Evolutionary conservation across 208 protist species (phyloP).

Genomic region (Trypanosoma mega): DNA sequence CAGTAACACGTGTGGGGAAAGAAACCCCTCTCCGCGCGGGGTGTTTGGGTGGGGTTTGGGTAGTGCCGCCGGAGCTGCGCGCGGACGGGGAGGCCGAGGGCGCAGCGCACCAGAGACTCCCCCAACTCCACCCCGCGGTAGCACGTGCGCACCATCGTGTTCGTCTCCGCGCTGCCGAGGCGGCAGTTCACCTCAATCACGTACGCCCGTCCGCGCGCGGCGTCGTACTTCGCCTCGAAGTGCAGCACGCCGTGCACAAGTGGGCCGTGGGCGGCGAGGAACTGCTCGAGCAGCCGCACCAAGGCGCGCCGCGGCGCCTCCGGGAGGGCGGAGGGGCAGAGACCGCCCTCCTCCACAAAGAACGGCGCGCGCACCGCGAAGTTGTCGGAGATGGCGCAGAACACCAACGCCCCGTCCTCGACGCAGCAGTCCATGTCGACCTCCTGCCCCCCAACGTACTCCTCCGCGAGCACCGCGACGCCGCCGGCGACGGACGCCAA

Average conservation of each 20-base stretch:
- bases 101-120: constrained; percentile 66
- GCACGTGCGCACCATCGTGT: constrained; percentile 56
- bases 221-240: constrained; percentile 86
- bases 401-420: constrained; percentile 54
- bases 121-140: constrained; percentile 62
- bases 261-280: constrained; percentile 30
- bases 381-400: constrained; percentile 79
- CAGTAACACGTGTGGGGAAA: constrained; percentile 36
- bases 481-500: constrained; percentile 30
- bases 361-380: constrained; percentile 52
- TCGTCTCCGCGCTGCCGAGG: constrained; percentile 78
- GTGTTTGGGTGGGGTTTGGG: constrained; percentile 22
- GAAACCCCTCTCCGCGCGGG: constrained; percentile 20
- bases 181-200: constrained; percentile 88
- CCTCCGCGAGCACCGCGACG: constrained; percentile 52
- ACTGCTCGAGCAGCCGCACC: constrained; percentile 45
- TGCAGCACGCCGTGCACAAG: constrained; percentile 68
- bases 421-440: constrained; percentile 81
- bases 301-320: constrained; percentile 31
- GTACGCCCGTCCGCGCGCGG: constrained; percentile 30
- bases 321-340: constrained; percentile 46
- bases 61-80: constrained; percentile 41
- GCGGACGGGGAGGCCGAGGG: constrained; percentile 40
- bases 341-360: constrained; percentile 70
- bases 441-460: constrained; percentile 79